A percentile compares a stretch with the other conserved stretches of the same genome.
Conservation (phyloP, 2,329 filamentous ascomycete genomes). For the Paraconiothyrium brasiliense region DNA sequence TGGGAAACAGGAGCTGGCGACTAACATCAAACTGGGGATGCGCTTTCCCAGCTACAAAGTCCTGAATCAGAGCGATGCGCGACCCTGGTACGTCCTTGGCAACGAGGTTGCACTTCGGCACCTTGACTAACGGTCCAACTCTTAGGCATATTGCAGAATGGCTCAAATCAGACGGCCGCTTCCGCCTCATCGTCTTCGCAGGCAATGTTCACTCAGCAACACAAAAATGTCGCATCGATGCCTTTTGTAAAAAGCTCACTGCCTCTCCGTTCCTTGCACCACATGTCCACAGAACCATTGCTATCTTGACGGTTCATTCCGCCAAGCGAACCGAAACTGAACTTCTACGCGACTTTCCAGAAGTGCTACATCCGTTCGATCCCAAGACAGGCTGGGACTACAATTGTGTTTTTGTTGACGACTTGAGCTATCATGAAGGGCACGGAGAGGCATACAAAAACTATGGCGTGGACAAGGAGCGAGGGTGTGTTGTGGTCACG, state of each 20-base stretch:
- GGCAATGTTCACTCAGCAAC: constrained; percentile 61
- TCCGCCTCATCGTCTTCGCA: constrained; percentile 69
- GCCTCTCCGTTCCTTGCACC: constrained; percentile 54
- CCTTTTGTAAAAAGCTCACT: constrained; percentile 58
- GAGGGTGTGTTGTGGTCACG: constrained; percentile 67
- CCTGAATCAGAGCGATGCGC: constrained; percentile 64
- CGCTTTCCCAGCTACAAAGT: constrained; percentile 69
- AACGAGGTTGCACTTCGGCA: not conserved
- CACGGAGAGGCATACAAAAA: constrained; percentile 61
- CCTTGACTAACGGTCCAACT: not conserved
- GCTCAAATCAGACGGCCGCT: constrained; percentile 66
- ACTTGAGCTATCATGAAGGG: constrained; percentile 55
- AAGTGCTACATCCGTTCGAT: constrained; percentile 56
- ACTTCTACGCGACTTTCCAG: constrained; percentile 53
- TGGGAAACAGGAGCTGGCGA: constrained; percentile 56
- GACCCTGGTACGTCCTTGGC: constrained; percentile 54
- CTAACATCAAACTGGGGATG: constrained; percentile 61
- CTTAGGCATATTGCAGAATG: constrained; percentile 63
- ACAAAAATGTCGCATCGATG: constrained; percentile 58
- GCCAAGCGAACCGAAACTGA: constrained; percentile 59
- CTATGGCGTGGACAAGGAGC: constrained; percentile 65
- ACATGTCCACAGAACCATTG: constrained; percentile 62
- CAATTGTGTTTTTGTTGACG: constrained; percentile 58
- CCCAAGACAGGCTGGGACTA: constrained; percentile 51
- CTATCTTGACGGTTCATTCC: constrained; percentile 69